Percentiles rank a stretch among this genome's conserved stretches.
Conservation (phyloP, 177 flowering plant genomes). For the Vitis hybrid region DNA sequence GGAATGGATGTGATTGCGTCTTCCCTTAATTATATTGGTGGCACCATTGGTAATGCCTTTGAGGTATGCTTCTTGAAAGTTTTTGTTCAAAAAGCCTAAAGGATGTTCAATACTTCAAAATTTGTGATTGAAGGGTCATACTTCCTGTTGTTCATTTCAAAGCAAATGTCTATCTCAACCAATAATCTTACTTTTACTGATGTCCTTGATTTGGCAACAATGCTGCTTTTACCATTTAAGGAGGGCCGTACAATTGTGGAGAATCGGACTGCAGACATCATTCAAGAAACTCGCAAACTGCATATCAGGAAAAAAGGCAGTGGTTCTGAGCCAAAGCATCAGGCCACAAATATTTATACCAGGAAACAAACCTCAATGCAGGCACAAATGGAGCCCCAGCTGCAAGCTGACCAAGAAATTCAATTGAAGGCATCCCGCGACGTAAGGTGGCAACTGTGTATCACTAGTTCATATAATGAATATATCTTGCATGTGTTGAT, state of each 20-base stretch:
- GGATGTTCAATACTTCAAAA: not conserved
- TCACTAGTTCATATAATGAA: constrained; percentile 24
- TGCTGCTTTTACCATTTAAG: constrained; percentile 16
- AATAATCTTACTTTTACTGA: not conserved
- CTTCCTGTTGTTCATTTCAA: not conserved
- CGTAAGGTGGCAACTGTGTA: constrained; percentile 48
- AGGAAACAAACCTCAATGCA: constrained; percentile 12
- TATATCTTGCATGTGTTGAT: constrained; percentile 3
- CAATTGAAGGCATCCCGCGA: constrained; percentile 62
- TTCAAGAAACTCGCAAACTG: constrained; percentile 43
- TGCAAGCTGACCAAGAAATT: constrained; percentile 32
- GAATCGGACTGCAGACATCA: constrained; percentile 39
- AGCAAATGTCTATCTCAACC: not conserved
- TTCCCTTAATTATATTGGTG: constrained; percentile 33
- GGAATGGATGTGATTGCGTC: constrained; percentile 38
- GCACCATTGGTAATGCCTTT: constrained; percentile 28
- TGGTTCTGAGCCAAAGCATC: constrained; percentile 19
- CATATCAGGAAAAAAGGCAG: constrained; percentile 39
- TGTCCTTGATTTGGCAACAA: not conserved
- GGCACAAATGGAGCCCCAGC: constrained; percentile 20
- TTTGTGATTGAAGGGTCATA: not conserved
- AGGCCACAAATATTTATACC: constrained; percentile 7
- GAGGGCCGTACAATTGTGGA: constrained; percentile 40
- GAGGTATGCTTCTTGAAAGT: constrained; percentile 23
- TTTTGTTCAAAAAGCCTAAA: not conserved